These are phyloP conservation scores for Termitomyces eurrhizus DNA, from an alignment of 768 basidiomycete genomes.

Conservation along the genomic window DNA sequence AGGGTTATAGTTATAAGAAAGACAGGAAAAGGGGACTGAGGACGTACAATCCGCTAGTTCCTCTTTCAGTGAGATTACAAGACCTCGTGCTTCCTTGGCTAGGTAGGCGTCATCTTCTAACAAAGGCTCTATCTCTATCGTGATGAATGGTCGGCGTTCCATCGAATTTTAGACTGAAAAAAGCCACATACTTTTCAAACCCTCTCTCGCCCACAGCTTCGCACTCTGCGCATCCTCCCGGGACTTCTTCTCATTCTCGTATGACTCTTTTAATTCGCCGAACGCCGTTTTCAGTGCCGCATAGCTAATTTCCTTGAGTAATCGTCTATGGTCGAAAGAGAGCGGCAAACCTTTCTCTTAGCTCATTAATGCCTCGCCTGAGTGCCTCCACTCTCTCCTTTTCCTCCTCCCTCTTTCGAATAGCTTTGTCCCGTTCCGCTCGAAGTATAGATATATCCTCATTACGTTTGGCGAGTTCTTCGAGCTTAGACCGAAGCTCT, in stretches of 20 bases:
- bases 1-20: no score
- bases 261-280: slow-evolving; percentile 5
- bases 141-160: not conserved
- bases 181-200: slow-evolving; percentile 1
- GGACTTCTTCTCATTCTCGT: not conserved
- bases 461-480: not conserved
- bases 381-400: slow-evolving; percentile 2
- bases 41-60: slow-evolving; percentile 26
- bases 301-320: slow-evolving; percentile 5
- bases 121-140: slow-evolving; percentile 17
- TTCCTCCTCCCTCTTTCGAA: slow-evolving; percentile 1
- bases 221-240: slow-evolving; percentile 6
- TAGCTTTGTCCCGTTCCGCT: not conserved
- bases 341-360: slow-evolving; percentile 8
- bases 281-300: slow-evolving; percentile 2
- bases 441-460: slow-evolving; percentile 2
- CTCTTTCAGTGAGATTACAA: slow-evolving; percentile 23
- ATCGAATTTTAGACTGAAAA: not conserved
- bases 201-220: slow-evolving; percentile 7
- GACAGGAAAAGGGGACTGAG: not conserved
- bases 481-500: slow-evolving; percentile 4
- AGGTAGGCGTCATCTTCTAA: slow-evolving; percentile 20
- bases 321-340: not conserved
- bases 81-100: slow-evolving; percentile 19
- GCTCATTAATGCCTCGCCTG: slow-evolving; percentile 4